Evolutionary conservation across 2,329 filamentous ascomycete species (phyloP).

Genomic region (Neofusicoccum sp.): DNA sequence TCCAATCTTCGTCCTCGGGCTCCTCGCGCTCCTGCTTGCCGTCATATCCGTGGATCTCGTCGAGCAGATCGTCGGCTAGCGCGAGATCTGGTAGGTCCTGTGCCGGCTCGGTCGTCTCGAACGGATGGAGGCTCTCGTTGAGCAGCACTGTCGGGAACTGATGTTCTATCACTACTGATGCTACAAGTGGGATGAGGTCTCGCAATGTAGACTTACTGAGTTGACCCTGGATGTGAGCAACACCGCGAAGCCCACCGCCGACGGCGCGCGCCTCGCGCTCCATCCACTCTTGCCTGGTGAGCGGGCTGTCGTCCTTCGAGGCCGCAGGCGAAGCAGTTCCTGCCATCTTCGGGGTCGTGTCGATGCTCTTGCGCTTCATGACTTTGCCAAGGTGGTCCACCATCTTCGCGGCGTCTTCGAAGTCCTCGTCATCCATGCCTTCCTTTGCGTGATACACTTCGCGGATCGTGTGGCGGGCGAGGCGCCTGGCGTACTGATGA

Average conservation of each 20-base stretch:
- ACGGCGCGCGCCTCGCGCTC: constrained; percentile 9
- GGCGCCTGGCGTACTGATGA: constrained; percentile 69
- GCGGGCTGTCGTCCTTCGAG: constrained; percentile 1
- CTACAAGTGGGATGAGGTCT: neutral
- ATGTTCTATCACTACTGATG: neutral
- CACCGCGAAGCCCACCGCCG: constrained; percentile 8
- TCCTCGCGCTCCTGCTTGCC: neutral
- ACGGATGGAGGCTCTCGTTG: constrained; percentile 12
- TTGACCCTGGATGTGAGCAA: constrained; percentile 4
- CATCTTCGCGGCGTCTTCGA: constrained; percentile 85
- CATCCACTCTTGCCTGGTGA: constrained; percentile 13
- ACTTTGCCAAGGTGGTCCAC: constrained; percentile 85
- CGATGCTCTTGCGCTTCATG: constrained; percentile 66
- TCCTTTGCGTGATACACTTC: constrained; percentile 91
- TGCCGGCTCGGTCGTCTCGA: constrained; percentile 4
- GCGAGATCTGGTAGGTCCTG: constrained; percentile 15
- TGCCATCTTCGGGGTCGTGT: constrained; percentile 6
- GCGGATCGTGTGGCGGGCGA: constrained; percentile 81
- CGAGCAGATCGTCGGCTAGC: constrained; percentile 14
- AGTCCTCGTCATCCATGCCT: constrained; percentile 94
- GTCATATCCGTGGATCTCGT: constrained; percentile 12
- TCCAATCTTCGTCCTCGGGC: constrained; percentile 4
- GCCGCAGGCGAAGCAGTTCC: neutral
- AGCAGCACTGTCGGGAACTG: neutral
- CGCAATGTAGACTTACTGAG: neutral